Evolutionary conservation across 768 basidiomycete species (phyloP), one percentile per base, ranked within the genome.

Genomic region (Calvatia gigantea): DNA sequence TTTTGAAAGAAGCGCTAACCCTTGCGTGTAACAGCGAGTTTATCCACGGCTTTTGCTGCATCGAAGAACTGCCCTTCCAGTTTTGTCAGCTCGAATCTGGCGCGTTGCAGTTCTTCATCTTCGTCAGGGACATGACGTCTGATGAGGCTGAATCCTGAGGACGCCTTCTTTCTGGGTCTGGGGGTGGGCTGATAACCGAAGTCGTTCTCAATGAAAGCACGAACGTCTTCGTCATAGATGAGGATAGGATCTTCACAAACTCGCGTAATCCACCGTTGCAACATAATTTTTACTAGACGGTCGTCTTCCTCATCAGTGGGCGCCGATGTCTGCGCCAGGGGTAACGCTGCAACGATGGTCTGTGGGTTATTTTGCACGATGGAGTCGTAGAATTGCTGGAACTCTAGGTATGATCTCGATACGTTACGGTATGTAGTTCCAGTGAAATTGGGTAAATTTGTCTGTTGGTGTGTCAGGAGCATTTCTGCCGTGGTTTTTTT

Each of bases 221-320:
- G 85, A 56, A 98, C 70, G 67, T 99, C 97, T 64, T 98, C 97
- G 63, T 98, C 96, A 53, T 85, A 75, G 37, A 92, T 73, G 28
- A 98, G 71, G 51, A 97, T 91, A 1, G 86, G 85, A 67, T 98
- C 94, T 67, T 95, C 94, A 72, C 90, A 96, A 29, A 98, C 84
- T 54, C 97, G 78, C 9, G 91, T 86, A 51, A 97, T 81, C 96
- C 97, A 99, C 58, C 91, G 77, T 70, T 98, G 97, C 19, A 98
- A 77, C 82, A 95, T 93, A 58, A 95, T 89, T 67, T 89, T 89
- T 29, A 99, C 93, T 2, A 99, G 79, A 17, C 97, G 82, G 69
- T 98, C 97, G 69, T 99, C 97, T 71, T 98, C 97, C 72, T 98
- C 97, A 65, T 98, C 97, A 11, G 93, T 94, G 23, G 93, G 89